Base-by-base conservation (phyloP, 2,329 filamentous ascomycete species). In the Venturia pyrina region DNA sequence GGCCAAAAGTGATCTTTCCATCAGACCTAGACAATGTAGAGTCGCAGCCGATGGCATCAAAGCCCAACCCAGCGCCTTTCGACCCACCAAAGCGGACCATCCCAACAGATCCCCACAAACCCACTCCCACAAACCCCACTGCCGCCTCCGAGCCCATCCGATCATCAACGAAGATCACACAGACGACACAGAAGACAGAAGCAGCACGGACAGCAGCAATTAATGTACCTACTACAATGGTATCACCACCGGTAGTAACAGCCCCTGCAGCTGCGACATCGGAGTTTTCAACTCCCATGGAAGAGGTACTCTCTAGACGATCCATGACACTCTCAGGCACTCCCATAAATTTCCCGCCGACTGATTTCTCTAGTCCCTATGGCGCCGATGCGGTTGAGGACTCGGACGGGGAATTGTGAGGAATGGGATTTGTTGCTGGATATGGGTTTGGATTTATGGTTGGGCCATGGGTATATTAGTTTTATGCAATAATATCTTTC, bases 121-220 rank as follows among this genome's bases (percentile, higher is more conserved):
- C 28, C 15, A 4, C 13, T 28, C 24, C 53, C 13, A 34, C 53
- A 15, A 59, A 37, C 8, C 53, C 13, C 15, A 15, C 28, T 21
- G 2, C 8, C n/a, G 15, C 32, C 28, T 59, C 53, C 53, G 28
- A 3, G 5, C 32, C 19, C 53, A 5, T 34, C 32, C 53, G 32
- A n/a, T n/a, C 53, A 59, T 59, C 32, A 59, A 59, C 53, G 53
- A 59, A 59, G 53, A 59, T 19, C 7, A 59, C 32, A 19, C 53
- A 11, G 53, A 37, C 53, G 32, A 59, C 28, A 32, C 48, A 13
- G 21, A 53, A 5, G 28, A 53, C 10, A 28, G 21, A 28, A 21
- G 24, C 21, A 21, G 21, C 21, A 28, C 48, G 3, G 21, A 28
- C 21, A 21, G 48, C 48, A 53, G 24, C 21, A 21, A 53, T 28